A percentile compares a stretch with the other conserved stretches of the same genome.
phyloP scores from a whole-genome alignment of 2,329 filamentous ascomycete species.

The Stagonosporopsis vannaccii region DNA sequence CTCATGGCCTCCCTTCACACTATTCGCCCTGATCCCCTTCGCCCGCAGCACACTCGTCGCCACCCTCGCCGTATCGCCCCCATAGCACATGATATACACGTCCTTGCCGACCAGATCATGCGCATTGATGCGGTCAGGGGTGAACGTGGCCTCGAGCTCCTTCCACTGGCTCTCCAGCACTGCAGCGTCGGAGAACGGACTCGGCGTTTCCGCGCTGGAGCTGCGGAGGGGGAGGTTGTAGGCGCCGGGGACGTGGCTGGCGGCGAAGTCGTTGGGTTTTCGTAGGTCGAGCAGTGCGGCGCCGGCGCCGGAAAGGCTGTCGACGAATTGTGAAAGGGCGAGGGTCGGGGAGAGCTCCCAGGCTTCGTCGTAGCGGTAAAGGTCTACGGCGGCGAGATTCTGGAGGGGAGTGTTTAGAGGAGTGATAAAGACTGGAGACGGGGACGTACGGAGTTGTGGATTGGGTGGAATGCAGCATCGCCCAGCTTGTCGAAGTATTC shows the following conservation, averaged over 20 bases:
- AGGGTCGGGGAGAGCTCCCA: conserved; percentile 27
- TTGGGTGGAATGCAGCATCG: conserved; percentile 33
- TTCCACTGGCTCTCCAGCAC: conserved; percentile 30
- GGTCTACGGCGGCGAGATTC: conserved; percentile 28
- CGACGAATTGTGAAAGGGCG: conserved; percentile 21
- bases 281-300: conserved; percentile 25
- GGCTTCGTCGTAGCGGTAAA: conserved; percentile 33
- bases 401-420: conserved; percentile 1
- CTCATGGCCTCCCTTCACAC: conserved; percentile 26
- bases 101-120: conserved; percentile 28
- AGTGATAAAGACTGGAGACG: not conserved
- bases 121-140: conserved; percentile 24
- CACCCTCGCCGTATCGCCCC: conserved; percentile 28
- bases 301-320: not conserved
- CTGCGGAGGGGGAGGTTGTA: conserved; percentile 32
- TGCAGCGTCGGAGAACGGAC: conserved; percentile 25
- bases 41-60: conserved; percentile 31
- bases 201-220: conserved; percentile 14
- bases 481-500: conserved; percentile 67
- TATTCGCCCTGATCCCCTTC: conserved; percentile 23
- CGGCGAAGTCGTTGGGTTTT: conserved; percentile 27
- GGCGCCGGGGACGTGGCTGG: conserved; percentile 26
- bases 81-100: conserved; percentile 28
- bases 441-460: conserved; percentile 23
- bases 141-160: conserved; percentile 28